Evolutionary conservation across 2,329 filamentous ascomycete genomes (phyloP), one percentile per base, ranked within the genome.

Genomic region (Beauveria sp.): DNA sequence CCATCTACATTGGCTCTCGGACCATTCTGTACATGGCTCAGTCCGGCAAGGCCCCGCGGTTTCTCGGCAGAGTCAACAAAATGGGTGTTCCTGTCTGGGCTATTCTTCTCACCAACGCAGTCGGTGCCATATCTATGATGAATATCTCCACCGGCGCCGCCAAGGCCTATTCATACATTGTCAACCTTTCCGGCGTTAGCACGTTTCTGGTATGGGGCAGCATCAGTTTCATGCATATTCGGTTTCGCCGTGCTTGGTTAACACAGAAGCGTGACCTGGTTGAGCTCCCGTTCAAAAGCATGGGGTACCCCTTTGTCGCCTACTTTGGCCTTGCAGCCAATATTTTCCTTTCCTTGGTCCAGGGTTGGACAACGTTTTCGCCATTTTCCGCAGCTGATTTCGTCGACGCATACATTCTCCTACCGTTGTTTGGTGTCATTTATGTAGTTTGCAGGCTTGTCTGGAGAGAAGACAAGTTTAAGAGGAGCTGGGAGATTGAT

Each of bases 1-100:
- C 86, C 9, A 88, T 93, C 64, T 93, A 92, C 71, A 90, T 93
- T 66, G 86, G 85, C 50, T 89, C 87, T 3, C 83, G 90, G 24
- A 92, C 89, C 0, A 74, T 93, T 1, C 75, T 92, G 0, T 91
- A 86, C 75, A 89, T 93, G 85, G 88, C 88, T 0, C 86, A 90
- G 67, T 85, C 86, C 50, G 79, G 83, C 52, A 90, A 89, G 71
- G 90, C 89, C 0, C 90, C 90, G 0, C 76, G 73, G 22, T 81
- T 93, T 67, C 77, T 93, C 1, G 87, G 86, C 47, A 84, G 82
- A 71, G 90, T 89, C 2, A 85, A 88, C 70, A 76, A 75, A 26
- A 79, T 83, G 16, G 89, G 89, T 28, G 81, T 85, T 4, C 83
- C 83, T 2, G 81, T 82, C 67, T 82, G 71, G 71, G 88, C 73